Base-by-base conservation (phyloP, 768 basidiomycete species). In the Peribolospora baueri region DNA sequence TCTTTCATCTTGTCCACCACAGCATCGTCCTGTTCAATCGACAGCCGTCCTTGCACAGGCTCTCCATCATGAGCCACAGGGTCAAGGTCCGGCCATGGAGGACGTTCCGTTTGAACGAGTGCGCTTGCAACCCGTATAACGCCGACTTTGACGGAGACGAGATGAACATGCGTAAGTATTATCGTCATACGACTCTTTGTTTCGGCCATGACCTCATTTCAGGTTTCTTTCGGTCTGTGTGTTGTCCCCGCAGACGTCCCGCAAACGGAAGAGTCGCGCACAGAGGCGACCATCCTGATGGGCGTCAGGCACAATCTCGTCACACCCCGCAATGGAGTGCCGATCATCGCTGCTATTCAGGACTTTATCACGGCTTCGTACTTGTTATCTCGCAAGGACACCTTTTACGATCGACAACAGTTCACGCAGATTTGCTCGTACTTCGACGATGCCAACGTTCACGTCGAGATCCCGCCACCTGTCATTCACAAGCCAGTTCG, bases 81-180 rank as follows among this genome's bases (percentile, higher is more conserved):
- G 90, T 84, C 47, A 91, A 91, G 74, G 76, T 98, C 54, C 75
- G 93, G 40, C 93, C 93, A 36, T 98, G 93, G 93, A 73, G 91
- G 60, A 84, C 93, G 1, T 95, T 98, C 72, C 76, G 93, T 41
- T 70, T 98, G 55, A 98, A 98, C 64, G 93, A 98, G 66, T 98
- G 93, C 76, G 93, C 95, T 7, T 98, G 93, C 69, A 88, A 85
- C 50, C 93, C 93, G 6, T 63, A 95, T 70, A 95, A 95, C 65
- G 93, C 93, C 51, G 93, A 98, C 72, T 98, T 98, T 60, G 93
- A 98, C 66, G 93, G 93, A 58, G 93, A 98, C 66, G 93, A 98
- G 67, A 98, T 98, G 93, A 98, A 98, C 69, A 71, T 98, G 63
- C 93, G 91, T 90, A 63, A 63, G 84, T 64, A 7, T 46, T 3